Conservation (phyloP, 2,329 filamentous ascomycete species). For the Sporothrix protearum region DNA sequence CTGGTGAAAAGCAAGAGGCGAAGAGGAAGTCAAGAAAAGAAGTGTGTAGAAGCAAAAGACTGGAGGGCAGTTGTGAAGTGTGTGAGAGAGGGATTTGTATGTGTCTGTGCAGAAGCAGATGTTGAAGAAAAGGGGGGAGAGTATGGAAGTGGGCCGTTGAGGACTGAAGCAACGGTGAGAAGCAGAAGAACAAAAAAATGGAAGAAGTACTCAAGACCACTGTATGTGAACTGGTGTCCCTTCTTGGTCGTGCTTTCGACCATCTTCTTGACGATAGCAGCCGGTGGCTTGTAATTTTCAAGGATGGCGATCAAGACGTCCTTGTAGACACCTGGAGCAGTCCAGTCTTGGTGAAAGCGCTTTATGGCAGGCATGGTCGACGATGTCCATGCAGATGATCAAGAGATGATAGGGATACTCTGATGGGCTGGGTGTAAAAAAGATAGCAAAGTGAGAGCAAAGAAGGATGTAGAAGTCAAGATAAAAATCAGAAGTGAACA, state of each 20-base stretch:
- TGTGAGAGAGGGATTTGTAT: neutral
- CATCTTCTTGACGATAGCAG: conserved; percentile 33
- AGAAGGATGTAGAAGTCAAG: no score
- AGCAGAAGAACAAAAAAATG: neutral
- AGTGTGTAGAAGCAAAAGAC: neutral
- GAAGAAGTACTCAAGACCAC: conserved; percentile 24
- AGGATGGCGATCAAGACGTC: conserved; percentile 44
- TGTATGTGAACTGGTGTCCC: conserved; percentile 31
- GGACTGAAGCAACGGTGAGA: neutral
- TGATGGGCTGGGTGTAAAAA: neutral
- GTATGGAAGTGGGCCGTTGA: neutral
- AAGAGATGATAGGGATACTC: neutral
- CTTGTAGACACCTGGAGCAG: conserved; percentile 39
- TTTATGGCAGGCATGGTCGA: neutral
- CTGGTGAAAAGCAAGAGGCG: neutral
- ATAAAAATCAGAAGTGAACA: no score
- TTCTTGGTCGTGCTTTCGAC: conserved; percentile 29
- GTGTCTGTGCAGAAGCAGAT: neutral
- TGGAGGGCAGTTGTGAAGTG: neutral
- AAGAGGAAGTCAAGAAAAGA: neutral
- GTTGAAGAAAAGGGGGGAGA: neutral
- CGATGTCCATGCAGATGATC: neutral
- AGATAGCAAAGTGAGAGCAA: no score
- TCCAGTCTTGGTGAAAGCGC: conserved; percentile 38
- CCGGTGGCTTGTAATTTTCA: conserved; percentile 37